These are phyloP conservation scores for Suillus subaureus DNA, from an alignment of 768 basidiomycete species.

Conservation along the genomic window DNA sequence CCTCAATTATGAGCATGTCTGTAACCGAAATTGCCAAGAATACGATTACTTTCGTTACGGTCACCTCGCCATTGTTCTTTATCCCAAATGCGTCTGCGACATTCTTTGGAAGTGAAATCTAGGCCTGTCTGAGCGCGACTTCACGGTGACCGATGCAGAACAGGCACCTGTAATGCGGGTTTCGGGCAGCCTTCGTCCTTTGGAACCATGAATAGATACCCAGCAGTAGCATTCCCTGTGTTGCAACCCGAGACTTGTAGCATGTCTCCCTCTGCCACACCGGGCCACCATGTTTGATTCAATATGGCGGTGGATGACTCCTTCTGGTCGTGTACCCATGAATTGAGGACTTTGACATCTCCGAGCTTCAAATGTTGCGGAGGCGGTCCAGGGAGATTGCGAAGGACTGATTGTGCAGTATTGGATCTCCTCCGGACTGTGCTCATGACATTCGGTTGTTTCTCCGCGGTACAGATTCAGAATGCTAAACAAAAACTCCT, in stretches of 20 bases:
- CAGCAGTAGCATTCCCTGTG: constrained; percentile 41
- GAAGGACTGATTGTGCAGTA: constrained; percentile 68
- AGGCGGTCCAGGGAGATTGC: constrained; percentile 37
- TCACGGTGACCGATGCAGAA: constrained; percentile 3
- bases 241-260: constrained; percentile 51
- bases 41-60: constrained; percentile 61
- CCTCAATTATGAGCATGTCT: neutral
- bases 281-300: constrained; percentile 78
- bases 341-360: constrained; percentile 62
- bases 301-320: constrained; percentile 62
- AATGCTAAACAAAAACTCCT: neutral
- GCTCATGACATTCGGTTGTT: constrained; percentile 44
- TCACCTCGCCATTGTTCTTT: constrained; percentile 73
- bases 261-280: constrained; percentile 76
- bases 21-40: constrained; percentile 3
- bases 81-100: constrained; percentile 72
- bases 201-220: constrained; percentile 68
- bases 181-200: constrained; percentile 63
- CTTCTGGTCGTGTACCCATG: constrained; percentile 76
- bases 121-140: constrained; percentile 3
- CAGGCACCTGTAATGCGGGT: constrained; percentile 63
- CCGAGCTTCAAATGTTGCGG: constrained; percentile 56
- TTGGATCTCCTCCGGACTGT: constrained; percentile 71
- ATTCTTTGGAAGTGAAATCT: constrained; percentile 78
- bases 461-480: neutral